phyloP scores from a whole-genome alignment of 179 eudicot species.

The Kewa caespitosa region DNA sequence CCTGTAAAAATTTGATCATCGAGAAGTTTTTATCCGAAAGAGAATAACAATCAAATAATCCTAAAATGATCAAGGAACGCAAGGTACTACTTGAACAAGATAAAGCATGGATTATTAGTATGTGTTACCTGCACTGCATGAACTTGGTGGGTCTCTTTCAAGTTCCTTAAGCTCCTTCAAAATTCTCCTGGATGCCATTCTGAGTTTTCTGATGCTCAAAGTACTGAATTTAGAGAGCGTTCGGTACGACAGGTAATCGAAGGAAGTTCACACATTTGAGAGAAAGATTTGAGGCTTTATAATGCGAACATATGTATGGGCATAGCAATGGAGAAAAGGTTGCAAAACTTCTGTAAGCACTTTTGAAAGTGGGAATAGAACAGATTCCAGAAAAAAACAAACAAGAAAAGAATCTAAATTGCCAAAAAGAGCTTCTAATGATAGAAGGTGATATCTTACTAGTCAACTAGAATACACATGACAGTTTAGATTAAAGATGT shows the following conservation, averaged over 20 bases:
- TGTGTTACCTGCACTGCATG: constrained; percentile 70
- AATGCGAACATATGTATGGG: constrained; percentile 1
- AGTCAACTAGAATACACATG: background rate
- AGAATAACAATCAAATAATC: background rate
- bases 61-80: background rate
- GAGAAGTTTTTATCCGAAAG: background rate
- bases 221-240: background rate
- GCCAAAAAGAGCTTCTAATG: constrained; percentile 12
- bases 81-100: background rate
- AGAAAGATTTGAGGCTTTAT: constrained; percentile 16
- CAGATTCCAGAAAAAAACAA: constrained; percentile 33
- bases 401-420: constrained; percentile 36
- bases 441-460: background rate
- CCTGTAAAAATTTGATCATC: constrained; percentile 26
- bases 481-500: background rate
- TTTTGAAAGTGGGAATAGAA: constrained; percentile 38
- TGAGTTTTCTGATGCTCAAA: background rate
- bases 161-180: constrained; percentile 71
- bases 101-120: background rate
- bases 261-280: background rate
- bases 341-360: background rate
- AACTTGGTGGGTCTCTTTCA: constrained; percentile 75
- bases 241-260: background rate
- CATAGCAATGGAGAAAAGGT: constrained; percentile 13
- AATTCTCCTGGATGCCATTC: constrained; percentile 63